These are phyloP conservation scores for Tolypocladium cylindrosporum DNA, from an alignment of 2,329 filamentous ascomycete genomes.

Conservation along the genomic window DNA sequence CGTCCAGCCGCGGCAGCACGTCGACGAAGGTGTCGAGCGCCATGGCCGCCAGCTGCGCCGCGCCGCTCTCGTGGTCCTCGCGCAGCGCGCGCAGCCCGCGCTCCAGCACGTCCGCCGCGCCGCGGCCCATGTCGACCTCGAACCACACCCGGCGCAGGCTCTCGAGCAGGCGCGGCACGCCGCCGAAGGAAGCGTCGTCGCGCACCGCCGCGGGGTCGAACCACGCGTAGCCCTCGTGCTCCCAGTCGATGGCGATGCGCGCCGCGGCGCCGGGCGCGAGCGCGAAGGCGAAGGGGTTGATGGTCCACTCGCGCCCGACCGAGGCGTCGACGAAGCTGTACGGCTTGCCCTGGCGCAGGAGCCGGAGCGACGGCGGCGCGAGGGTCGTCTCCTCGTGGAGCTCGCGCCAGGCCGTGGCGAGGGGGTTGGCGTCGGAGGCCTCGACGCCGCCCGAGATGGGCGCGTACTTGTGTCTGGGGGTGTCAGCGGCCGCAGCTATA, in stretches of 20 bases:
- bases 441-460: slow-evolving; percentile 55
- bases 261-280: slow-evolving; percentile 27
- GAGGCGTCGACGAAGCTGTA: slow-evolving; percentile 45
- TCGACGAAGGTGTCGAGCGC: slow-evolving; percentile 40
- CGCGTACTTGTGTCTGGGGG: slow-evolving; percentile 42
- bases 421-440: slow-evolving; percentile 36
- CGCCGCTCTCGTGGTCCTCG: slow-evolving; percentile 48
- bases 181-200: slow-evolving; percentile 33
- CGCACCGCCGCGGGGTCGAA: slow-evolving; percentile 40
- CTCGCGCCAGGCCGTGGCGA: slow-evolving; percentile 52
- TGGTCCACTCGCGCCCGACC: slow-evolving; percentile 48
- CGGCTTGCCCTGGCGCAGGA: slow-evolving; percentile 47
- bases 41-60: slow-evolving; percentile 44
- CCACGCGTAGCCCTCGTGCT: slow-evolving; percentile 51
- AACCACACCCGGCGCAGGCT: slow-evolving; percentile 51
- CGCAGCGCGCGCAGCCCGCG: slow-evolving; percentile 37
- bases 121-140: slow-evolving; percentile 36
- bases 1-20: slow-evolving; percentile 27
- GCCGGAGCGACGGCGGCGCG: slow-evolving; percentile 30
- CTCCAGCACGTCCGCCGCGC: slow-evolving; percentile 34
- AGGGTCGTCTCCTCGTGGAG: slow-evolving; percentile 52
- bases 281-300: slow-evolving; percentile 52
- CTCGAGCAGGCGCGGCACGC: slow-evolving; percentile 47
- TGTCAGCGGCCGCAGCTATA: background rate
- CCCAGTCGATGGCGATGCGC: slow-evolving; percentile 48